Evolutionary conservation across 192 early-diverging fungal genomes (phyloP).

Genomic region (Gamsiella multidivaricata): DNA sequence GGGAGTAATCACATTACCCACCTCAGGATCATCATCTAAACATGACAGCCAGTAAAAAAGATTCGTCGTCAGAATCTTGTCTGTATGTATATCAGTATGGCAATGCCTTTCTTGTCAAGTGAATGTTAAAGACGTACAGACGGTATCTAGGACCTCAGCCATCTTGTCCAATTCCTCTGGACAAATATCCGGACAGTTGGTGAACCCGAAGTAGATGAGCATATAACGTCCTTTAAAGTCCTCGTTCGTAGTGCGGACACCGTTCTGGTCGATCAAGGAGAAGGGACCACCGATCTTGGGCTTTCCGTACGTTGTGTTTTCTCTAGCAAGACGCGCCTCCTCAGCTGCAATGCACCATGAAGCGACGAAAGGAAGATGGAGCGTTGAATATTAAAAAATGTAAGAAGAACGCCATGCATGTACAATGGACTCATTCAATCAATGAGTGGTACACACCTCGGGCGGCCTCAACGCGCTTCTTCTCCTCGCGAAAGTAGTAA

Average conservation of each 20-base stretch:
- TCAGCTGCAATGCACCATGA: conserved; percentile 13
- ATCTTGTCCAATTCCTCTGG: conserved; percentile 99
- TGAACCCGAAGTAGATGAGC: conserved; percentile 99
- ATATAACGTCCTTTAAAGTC: conserved; percentile 86
- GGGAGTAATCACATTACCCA: conserved; percentile 73
- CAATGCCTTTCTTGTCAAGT: too few species aligned
- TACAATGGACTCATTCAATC: neutral
- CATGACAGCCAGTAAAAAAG: neutral
- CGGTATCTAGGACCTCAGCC: conserved; percentile 82
- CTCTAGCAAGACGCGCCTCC: conserved; percentile 46
- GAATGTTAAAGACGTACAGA: conserved; percentile 64
- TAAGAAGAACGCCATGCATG: neutral
- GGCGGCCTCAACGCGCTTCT: conserved; percentile 63
- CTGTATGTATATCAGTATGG: too few species aligned
- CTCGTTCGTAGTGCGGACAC: conserved; percentile 75
- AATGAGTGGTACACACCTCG: conserved; percentile 32
- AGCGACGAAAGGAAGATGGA: too few species aligned
- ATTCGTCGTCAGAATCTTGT: neutral
- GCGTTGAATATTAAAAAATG: too few species aligned
- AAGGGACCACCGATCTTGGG: conserved; percentile 94
- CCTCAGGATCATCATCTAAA: conserved; percentile 61
- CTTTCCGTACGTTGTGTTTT: conserved; percentile 70
- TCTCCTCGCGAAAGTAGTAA: conserved; percentile 73
- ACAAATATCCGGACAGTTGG: conserved; percentile 98
- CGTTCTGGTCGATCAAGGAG: conserved; percentile 84